phyloP scores from a whole-genome alignment of 805 yeast genomes.

The Yarrowia sp. region DNA sequence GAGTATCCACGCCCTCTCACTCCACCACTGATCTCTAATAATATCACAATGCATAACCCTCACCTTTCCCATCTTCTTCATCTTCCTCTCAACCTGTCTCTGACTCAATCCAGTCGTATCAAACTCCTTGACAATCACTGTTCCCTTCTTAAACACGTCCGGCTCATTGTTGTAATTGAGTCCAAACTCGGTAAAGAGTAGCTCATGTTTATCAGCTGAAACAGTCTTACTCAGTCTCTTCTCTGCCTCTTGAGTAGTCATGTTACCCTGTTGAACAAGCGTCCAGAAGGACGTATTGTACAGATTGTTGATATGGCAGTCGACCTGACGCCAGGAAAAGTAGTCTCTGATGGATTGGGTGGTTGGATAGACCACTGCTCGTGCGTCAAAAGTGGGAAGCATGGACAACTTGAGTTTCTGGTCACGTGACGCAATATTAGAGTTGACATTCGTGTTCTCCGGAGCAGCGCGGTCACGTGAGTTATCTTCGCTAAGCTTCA shows the following conservation, averaged over 20 bases:
- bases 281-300: slow-evolving; percentile 94
- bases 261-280: slow-evolving; percentile 64
- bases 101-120: slow-evolving; percentile 29
- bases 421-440: background rate
- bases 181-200: slow-evolving; percentile 70
- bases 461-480: too few species aligned
- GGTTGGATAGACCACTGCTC: slow-evolving; percentile 85
- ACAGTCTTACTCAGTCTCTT: slow-evolving; percentile 68
- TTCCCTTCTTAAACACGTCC: slow-evolving; percentile 84
- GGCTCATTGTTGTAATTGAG: slow-evolving; percentile 90
- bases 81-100: slow-evolving; percentile 51
- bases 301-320: slow-evolving; percentile 88
- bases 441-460: too few species aligned
- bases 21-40: slow-evolving; percentile 66
- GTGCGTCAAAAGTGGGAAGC: slow-evolving; percentile 85
- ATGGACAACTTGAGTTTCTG: slow-evolving; percentile 47
- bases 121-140: slow-evolving; percentile 54
- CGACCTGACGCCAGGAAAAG: slow-evolving; percentile 92
- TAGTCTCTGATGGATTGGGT: slow-evolving; percentile 65
- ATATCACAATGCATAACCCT: slow-evolving; percentile 55
- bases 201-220: slow-evolving; percentile 83
- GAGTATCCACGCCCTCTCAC: slow-evolving; percentile 42
- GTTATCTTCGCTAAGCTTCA: too few species aligned
- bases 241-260: slow-evolving; percentile 81
- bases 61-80: slow-evolving; percentile 48